These are phyloP conservation scores for Alternaria incomplexa DNA, from an alignment of 2,329 filamentous ascomycete species.

Conservation along the genomic window DNA sequence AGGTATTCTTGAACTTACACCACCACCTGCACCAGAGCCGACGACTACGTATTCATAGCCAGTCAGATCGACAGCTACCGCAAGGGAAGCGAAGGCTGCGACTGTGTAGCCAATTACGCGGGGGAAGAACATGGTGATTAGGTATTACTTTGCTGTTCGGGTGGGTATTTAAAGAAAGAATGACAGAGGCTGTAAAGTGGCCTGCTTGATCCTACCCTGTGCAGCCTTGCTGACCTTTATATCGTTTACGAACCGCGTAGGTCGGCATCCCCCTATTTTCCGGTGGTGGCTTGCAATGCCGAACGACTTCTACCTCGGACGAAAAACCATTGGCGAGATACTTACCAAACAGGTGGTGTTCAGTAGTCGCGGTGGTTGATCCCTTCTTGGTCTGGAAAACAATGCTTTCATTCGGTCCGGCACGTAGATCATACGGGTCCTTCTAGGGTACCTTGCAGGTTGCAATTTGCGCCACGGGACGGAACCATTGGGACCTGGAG, in stretches of 20 bases:
- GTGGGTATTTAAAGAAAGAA: slow-evolving; percentile 10
- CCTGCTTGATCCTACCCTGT: slow-evolving; percentile 12
- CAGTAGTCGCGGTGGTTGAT: slow-evolving; percentile 15
- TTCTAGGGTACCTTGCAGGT: slow-evolving; percentile 1
- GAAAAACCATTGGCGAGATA: slow-evolving; percentile 1
- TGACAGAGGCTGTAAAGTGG: slow-evolving; percentile 19
- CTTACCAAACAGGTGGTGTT: slow-evolving; percentile 4
- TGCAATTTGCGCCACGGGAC: slow-evolving; percentile 3
- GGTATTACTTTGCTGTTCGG: slow-evolving; percentile 4
- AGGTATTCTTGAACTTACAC: slow-evolving; percentile 1
- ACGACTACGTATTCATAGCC: slow-evolving; percentile 69
- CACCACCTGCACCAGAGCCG: slow-evolving; percentile 54
- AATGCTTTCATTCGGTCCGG: slow-evolving; percentile 5
- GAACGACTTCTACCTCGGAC: background rate
- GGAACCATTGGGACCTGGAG: background rate
- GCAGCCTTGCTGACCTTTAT: slow-evolving; percentile 13
- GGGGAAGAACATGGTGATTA: slow-evolving; percentile 31
- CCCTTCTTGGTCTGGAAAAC: slow-evolving; percentile 11
- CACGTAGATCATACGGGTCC: slow-evolving; percentile 4
- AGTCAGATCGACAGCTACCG: slow-evolving; percentile 36
- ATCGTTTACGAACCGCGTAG: background rate
- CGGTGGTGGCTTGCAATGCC: background rate
- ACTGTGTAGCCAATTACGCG: slow-evolving; percentile 22
- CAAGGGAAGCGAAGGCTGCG: slow-evolving; percentile 29
- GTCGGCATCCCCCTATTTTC: slow-evolving; percentile 5